phyloP scores from a whole-genome alignment of 108 stramenopile genomes.

The Mayamaea pseudoterrestris region DNA sequence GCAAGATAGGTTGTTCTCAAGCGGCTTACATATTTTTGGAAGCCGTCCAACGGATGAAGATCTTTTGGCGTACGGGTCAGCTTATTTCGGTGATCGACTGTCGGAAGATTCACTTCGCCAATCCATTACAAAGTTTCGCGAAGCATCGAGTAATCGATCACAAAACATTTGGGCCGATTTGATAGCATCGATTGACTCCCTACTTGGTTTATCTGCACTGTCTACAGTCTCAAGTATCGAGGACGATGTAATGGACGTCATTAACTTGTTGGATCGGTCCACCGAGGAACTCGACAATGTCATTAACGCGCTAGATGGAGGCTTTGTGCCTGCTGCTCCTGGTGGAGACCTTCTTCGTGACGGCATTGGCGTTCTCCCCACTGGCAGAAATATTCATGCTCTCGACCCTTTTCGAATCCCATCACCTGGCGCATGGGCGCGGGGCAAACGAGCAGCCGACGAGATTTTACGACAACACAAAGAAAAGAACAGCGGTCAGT shows the following conservation, averaged over 20 bases:
- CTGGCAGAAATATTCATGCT: constrained; percentile 77
- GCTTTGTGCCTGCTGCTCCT: constrained; percentile 54
- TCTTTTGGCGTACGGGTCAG: constrained; percentile 37
- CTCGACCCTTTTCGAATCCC: constrained; percentile 84
- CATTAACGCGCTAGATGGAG: constrained; percentile 50
- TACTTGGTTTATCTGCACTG: background rate
- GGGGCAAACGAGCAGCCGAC: constrained; percentile 56
- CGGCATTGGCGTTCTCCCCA: constrained; percentile 67
- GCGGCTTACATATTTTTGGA: constrained; percentile 52
- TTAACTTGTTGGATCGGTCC: constrained; percentile 31
- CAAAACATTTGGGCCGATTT: too few relatives aligned
- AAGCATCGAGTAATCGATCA: background rate
- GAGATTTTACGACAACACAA: constrained; percentile 67
- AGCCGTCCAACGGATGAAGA: constrained; percentile 35
- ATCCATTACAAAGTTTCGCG: constrained; percentile 10
- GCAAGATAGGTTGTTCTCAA: constrained; percentile 65
- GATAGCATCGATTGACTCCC: background rate
- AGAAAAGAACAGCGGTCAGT: constrained; percentile 38
- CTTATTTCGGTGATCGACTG: constrained; percentile 39
- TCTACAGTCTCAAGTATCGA: background rate
- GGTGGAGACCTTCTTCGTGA: constrained; percentile 74
- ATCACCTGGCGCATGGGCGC: constrained; percentile 56
- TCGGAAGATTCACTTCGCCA: constrained; percentile 26
- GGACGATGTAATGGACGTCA: constrained; percentile 44
- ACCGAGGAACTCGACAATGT: constrained; percentile 61